A percentile compares a stretch with the other conserved stretches of the same genome.
Conservation (phyloP, 2,329 filamentous ascomycete genomes). For the Fusarium heterosporum region DNA sequence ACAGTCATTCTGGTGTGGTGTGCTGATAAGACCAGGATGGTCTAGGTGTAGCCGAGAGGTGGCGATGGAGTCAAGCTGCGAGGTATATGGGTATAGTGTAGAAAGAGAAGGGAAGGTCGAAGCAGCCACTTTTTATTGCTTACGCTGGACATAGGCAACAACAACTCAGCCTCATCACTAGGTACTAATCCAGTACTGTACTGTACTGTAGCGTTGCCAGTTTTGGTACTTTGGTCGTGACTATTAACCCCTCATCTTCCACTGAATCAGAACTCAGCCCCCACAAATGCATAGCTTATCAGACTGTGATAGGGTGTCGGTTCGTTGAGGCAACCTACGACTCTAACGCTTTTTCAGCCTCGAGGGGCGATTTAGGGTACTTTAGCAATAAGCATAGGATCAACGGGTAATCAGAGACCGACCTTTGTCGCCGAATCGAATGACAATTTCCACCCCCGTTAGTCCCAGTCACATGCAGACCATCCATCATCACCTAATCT, state of each 20-base stretch:
- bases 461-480: too few species aligned
- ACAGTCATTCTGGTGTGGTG: conserved; percentile 17
- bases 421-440: not conserved
- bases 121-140: conserved; percentile 4
- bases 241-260: conserved; percentile 1
- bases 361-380: not conserved
- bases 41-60: not conserved
- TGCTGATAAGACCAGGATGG: not conserved
- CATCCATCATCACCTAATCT: too few species aligned
- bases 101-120: not conserved
- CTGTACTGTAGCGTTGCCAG: not conserved
- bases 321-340: not conserved
- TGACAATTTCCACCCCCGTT: too few species aligned
- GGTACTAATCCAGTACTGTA: not conserved
- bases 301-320: not conserved
- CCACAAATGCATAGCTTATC: conserved; percentile 11
- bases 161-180: conserved; percentile 6
- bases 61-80: not conserved
- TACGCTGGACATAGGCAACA: conserved; percentile 9
- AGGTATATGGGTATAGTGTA: too few species aligned
- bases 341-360: conserved; percentile 5
- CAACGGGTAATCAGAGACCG: not conserved
- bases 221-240: not conserved
- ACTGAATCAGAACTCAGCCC: conserved; percentile 20
- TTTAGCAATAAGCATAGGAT: not conserved